Percentiles rank a stretch among this genome's conserved stretches.
Conservation (phyloP, 176 grass and related monocot species). For the Secale cereale region DNA sequence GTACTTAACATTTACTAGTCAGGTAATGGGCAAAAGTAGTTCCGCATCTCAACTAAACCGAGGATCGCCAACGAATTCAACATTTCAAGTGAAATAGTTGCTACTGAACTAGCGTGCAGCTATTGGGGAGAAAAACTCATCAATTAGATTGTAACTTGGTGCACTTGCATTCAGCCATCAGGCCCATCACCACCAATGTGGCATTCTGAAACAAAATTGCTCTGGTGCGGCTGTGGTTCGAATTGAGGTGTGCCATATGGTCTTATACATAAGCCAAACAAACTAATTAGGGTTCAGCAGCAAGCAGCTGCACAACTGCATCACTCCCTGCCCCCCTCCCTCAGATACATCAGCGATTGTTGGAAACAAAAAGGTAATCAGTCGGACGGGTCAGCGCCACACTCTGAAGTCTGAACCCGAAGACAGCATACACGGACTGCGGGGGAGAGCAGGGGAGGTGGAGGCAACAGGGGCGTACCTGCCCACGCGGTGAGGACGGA, state of each 20-base stretch:
- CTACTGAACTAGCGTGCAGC: neutral
- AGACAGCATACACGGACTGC: neutral
- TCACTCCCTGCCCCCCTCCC: neutral
- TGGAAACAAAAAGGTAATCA: neutral
- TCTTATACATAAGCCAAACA: neutral
- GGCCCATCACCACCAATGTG: neutral
- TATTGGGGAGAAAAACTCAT: no score
- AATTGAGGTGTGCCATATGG: neutral
- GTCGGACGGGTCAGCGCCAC: neutral
- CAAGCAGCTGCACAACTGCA: neutral
- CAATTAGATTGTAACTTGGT: neutral
- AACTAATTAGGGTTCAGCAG: neutral
- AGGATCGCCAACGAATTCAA: neutral
- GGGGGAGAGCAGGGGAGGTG: neutral
- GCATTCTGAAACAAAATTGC: neutral
- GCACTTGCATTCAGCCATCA: neutral
- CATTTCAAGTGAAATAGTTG: neutral
- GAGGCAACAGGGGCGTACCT: slow-evolving; percentile 29
- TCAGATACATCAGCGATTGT: neutral
- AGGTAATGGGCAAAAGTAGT: neutral
- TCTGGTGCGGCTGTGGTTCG: neutral
- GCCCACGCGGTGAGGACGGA: slow-evolving; percentile 90
- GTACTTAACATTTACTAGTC: neutral
- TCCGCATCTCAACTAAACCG: neutral
- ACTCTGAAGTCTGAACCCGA: neutral